Percentiles rank a stretch among this genome's conserved stretches.
These are phyloP conservation scores for Colletotrichum plurivorum DNA, from an alignment of 2,329 filamentous ascomycete genomes.

Conservation along the genomic window DNA sequence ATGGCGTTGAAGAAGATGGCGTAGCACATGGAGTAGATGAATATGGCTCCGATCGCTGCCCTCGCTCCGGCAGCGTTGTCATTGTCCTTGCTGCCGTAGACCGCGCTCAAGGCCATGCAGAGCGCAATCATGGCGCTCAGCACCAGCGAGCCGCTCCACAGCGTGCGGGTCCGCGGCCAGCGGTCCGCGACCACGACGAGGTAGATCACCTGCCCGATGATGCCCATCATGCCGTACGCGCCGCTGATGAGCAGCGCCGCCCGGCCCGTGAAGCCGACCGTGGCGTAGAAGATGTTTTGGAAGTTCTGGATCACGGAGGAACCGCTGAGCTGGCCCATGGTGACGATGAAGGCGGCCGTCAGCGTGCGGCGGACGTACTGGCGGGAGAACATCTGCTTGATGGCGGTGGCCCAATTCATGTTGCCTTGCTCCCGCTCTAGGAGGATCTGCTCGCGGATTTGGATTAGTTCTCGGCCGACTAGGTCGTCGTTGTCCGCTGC, in stretches of 20 bases:
- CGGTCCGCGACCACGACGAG: conserved; percentile 50
- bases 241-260: conserved; percentile 51
- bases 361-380: conserved; percentile 49
- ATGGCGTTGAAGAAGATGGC: conserved; percentile 55
- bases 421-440: conserved; percentile 45
- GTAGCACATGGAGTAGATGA: conserved; percentile 53
- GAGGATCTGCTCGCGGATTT: conserved; percentile 48
- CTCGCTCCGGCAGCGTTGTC: conserved; percentile 46
- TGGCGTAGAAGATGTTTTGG: conserved; percentile 52
- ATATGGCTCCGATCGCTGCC: conserved; percentile 54
- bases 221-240: conserved; percentile 54
- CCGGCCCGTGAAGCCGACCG: conserved; percentile 50
- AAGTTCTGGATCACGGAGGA: conserved; percentile 55
- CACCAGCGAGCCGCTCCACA: conserved; percentile 33
- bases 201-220: conserved; percentile 51
- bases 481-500: conserved; percentile 42
- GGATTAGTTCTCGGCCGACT: conserved; percentile 44
- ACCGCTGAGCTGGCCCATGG: conserved; percentile 52
- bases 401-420: conserved; percentile 40
- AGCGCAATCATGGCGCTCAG: conserved; percentile 34
- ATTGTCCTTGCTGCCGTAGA: conserved; percentile 34
- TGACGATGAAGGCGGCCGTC: conserved; percentile 50
- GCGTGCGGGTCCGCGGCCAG: conserved; percentile 46
- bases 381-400: conserved; percentile 43
- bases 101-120: conserved; percentile 45